Evolutionary conservation across 495 filamentous ascomycete genomes (phyloP).

Genomic region (Venustampulla echinocandica): DNA sequence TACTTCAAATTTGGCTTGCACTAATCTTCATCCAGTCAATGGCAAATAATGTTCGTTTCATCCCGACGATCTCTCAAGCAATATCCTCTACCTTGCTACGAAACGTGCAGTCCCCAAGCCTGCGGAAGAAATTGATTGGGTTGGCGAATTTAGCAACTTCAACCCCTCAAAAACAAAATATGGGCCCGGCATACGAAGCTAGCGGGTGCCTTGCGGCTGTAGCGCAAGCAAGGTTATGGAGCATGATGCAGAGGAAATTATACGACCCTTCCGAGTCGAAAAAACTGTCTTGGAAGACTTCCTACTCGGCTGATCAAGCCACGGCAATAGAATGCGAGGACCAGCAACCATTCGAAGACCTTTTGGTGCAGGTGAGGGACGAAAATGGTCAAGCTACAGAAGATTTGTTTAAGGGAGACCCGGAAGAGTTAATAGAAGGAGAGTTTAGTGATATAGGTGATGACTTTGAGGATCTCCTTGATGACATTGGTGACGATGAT

Average conservation of each 20-base stretch:
- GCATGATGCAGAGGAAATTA: conserved; percentile 18
- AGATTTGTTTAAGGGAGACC: neutral
- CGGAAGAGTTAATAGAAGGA: neutral
- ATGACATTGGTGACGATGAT: conserved; percentile 4
- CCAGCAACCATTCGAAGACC: conserved; percentile 4
- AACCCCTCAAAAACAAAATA: neutral
- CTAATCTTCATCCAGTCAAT: conserved; percentile 6
- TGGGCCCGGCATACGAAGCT: neutral
- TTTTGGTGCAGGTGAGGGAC: neutral
- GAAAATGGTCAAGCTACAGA: neutral
- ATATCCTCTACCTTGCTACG: conserved; percentile 7
- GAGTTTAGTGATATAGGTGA: neutral
- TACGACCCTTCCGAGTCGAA: conserved; percentile 2
- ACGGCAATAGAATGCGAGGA: neutral
- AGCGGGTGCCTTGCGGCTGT: neutral
- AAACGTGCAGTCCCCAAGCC: conserved; percentile 7
- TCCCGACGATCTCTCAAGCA: conserved; percentile 12
- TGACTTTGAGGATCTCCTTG: conserved; percentile 12
- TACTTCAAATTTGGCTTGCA: neutral
- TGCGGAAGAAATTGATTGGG: conserved; percentile 9
- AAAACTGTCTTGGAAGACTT: conserved; percentile 4
- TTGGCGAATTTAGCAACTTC: neutral
- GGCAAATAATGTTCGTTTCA: conserved; percentile 13
- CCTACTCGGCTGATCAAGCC: neutral
- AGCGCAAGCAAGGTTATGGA: conserved; percentile 13